phyloP scores from a whole-genome alignment of 2,329 filamentous ascomycete species.

The Cordyceps sp. region DNA sequence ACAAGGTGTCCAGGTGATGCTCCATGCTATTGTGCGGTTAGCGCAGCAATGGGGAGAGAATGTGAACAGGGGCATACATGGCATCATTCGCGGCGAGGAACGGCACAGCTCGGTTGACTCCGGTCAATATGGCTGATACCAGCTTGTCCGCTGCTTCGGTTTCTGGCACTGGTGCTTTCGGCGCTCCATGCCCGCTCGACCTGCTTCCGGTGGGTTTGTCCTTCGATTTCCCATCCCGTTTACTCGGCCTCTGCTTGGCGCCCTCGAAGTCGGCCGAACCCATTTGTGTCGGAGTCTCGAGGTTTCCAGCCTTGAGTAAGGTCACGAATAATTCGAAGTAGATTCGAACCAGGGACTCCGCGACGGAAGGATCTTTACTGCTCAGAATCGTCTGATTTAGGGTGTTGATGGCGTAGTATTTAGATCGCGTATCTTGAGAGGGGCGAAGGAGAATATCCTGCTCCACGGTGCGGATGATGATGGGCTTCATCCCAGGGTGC shows the following conservation, averaged over 20 bases:
- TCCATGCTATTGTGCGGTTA: conserved; percentile 40
- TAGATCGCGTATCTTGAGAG: conserved; percentile 73
- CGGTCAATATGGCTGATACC: conserved; percentile 77
- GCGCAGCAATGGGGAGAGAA: neutral
- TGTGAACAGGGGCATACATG: conserved; percentile 31
- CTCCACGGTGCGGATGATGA: conserved; percentile 74
- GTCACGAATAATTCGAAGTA: conserved; percentile 84
- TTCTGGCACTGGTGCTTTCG: conserved; percentile 37
- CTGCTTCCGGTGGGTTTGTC: conserved; percentile 7
- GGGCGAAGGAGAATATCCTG: conserved; percentile 76
- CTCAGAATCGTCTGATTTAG: conserved; percentile 93
- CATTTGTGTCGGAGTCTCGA: conserved; percentile 23
- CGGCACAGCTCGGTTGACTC: conserved; percentile 89
- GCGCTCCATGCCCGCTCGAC: conserved; percentile 7
- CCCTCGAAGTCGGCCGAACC: conserved; percentile 23
- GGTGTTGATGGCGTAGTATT: conserved; percentile 92
- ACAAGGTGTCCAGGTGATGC: conserved; percentile 82
- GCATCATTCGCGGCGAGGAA: conserved; percentile 72
- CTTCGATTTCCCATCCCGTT: conserved; percentile 7
- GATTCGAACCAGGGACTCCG: conserved; percentile 67
- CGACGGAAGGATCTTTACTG: conserved; percentile 63
- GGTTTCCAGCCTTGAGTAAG: conserved; percentile 48
- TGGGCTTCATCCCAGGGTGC: conserved; percentile 85
- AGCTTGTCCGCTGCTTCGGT: conserved; percentile 64
- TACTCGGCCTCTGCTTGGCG: conserved; percentile 6